Evolutionary conservation across 129 eudicot species (phyloP).

Genomic region (Arctium minus): DNA sequence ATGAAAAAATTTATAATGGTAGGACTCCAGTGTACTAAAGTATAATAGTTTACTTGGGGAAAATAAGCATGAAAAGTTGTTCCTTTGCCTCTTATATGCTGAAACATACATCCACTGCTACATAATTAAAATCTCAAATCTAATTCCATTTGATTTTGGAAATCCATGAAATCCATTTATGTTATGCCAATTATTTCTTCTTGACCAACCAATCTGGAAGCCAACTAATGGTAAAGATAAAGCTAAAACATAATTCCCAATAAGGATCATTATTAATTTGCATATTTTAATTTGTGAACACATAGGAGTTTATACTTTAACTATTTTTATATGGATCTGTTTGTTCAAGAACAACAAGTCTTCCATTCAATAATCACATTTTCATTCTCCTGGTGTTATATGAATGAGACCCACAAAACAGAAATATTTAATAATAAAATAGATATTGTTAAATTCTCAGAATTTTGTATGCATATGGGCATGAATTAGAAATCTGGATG

Average conservation of each 20-base stretch:
- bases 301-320: neutral
- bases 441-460: too few species aligned
- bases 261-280: too few species aligned
- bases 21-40: neutral
- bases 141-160: neutral
- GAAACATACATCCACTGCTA: neutral
- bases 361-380: neutral
- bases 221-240: too few species aligned
- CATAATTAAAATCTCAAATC: neutral
- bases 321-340: neutral
- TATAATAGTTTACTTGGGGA: neutral
- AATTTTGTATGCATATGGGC: too few species aligned
- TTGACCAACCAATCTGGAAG: too few species aligned
- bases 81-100: neutral
- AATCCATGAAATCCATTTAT: neutral
- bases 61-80: neutral
- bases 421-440: too few species aligned
- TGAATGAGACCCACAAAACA: too few species aligned
- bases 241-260: too few species aligned
- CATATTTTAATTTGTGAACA: neutral
- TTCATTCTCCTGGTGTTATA: too few species aligned
- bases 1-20: neutral
- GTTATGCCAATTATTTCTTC: too few species aligned
- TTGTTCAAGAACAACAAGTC: neutral
- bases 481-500: too few species aligned